These are phyloP conservation scores for Stentor coeruleus DNA, from an alignment of 73 alveolate genomes.

Conservation along the genomic window DNA sequence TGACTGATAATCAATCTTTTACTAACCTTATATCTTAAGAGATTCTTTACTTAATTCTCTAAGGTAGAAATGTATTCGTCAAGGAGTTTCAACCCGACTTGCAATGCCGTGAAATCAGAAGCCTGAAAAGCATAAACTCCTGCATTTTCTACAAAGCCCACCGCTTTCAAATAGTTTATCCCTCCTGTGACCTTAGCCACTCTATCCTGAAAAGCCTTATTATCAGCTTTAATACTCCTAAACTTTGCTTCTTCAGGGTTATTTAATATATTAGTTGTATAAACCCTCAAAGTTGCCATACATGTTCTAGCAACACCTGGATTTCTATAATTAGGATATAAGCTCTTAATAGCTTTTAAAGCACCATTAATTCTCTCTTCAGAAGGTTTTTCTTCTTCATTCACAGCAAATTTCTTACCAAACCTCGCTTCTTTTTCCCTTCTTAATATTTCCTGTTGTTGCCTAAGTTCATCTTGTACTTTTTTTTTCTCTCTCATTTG, in stretches of 20 bases:
- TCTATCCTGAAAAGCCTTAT: conserved; percentile 59
- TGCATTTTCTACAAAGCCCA: conserved; percentile 55
- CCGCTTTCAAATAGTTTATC: conserved; percentile 51
- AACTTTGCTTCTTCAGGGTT: conserved; percentile 60
- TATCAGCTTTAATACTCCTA: conserved; percentile 46
- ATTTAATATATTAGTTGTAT: conserved; percentile 38
- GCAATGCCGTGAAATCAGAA: not conserved
- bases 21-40: no score
- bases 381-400: conserved; percentile 34
- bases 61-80: not conserved
- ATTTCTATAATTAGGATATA: conserved; percentile 61
- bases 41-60: not conserved
- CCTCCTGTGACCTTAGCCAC: conserved; percentile 66
- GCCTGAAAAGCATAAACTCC: conserved; percentile 23
- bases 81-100: not conserved
- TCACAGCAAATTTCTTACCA: conserved; percentile 38
- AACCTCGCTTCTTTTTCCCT: conserved; percentile 56
- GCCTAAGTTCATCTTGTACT: conserved; percentile 31
- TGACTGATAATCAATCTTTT: no score
- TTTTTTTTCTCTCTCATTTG: conserved; percentile 55
- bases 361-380: conserved; percentile 52
- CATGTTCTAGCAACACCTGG: conserved; percentile 72
- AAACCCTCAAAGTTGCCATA: conserved; percentile 46
- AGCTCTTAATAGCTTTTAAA: conserved; percentile 44
- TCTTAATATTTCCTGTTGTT: conserved; percentile 38